These are phyloP conservation scores for Trichoderma brevicompactum DNA, from an alignment of 2,329 filamentous ascomycete species.

Conservation along the genomic window DNA sequence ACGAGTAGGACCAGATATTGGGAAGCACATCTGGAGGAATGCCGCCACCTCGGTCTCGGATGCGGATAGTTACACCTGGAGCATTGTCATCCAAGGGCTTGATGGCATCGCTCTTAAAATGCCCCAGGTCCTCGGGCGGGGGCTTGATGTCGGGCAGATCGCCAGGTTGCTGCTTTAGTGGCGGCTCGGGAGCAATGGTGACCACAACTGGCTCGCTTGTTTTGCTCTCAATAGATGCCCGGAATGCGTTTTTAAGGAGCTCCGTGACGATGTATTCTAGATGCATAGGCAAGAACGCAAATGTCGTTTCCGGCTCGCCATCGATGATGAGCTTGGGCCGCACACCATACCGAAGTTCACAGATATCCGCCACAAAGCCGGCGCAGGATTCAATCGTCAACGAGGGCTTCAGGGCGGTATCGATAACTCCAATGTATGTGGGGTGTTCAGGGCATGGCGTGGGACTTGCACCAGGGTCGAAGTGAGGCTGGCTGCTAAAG, in stretches of 20 bases:
- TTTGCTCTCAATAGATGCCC: constrained; percentile 86
- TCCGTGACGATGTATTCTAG: constrained; percentile 98
- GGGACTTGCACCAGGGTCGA: constrained; percentile 57
- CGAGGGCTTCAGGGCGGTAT: constrained; percentile 83
- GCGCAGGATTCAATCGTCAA: constrained; percentile 83
- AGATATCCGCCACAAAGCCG: constrained; percentile 91
- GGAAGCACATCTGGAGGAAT: constrained; percentile 82
- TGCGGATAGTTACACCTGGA: constrained; percentile 91
- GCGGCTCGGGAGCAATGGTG: constrained; percentile 78
- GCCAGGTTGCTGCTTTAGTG: constrained; percentile 39
- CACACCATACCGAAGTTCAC: constrained; percentile 92
- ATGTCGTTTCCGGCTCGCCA: constrained; percentile 83
- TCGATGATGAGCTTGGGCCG: constrained; percentile 80
- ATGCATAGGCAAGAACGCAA: constrained; percentile 94
- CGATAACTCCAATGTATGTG: constrained; percentile 92
- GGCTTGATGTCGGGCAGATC: constrained; percentile 39
- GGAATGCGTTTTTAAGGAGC: constrained; percentile 94
- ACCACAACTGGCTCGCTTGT: constrained; percentile 84
- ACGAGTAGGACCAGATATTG: constrained; percentile 96
- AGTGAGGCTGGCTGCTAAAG: constrained; percentile 70
- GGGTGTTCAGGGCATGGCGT: constrained; percentile 57
- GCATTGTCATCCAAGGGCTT: constrained; percentile 65
- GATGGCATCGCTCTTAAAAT: constrained; percentile 54
- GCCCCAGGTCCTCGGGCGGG: constrained; percentile 46
- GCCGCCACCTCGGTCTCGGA: constrained; percentile 92